Evolutionary conservation across 306 rosid species (phyloP).

Genomic region (Mimosa pudica): DNA sequence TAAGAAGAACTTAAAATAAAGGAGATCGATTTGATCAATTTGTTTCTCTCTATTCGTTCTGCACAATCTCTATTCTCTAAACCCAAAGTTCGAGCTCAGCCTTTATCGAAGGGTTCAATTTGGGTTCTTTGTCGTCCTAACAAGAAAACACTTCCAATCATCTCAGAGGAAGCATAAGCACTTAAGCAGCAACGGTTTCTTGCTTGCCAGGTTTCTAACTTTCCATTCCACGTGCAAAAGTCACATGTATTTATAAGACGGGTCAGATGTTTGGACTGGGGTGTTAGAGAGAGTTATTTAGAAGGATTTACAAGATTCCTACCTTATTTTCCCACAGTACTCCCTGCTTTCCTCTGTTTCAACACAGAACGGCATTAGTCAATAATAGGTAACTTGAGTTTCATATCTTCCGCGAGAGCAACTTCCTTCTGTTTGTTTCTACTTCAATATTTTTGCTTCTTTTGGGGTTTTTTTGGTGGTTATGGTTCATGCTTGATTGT

Average conservation of each 20-base stretch:
- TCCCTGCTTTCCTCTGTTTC: constrained; percentile 30
- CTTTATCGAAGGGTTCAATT: background rate
- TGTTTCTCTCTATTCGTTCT: constrained; percentile 28
- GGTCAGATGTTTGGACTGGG: background rate
- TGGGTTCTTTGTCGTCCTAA: constrained; percentile 7
- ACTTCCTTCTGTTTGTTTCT: constrained; percentile 10
- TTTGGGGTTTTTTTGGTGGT: background rate
- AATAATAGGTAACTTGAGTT: background rate
- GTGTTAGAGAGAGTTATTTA: background rate
- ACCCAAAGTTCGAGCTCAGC: constrained; percentile 15
- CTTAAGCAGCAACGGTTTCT: constrained; percentile 25
- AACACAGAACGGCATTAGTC: constrained; percentile 3
- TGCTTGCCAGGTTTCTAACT: constrained; percentile 24
- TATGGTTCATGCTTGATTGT: constrained; percentile 8
- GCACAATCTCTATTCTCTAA: constrained; percentile 39
- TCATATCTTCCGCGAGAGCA: background rate
- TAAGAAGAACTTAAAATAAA: background rate
- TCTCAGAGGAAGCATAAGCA: constrained; percentile 4
- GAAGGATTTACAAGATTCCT: constrained; percentile 38
- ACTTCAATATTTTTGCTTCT: constrained; percentile 3
- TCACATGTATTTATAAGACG: constrained; percentile 10
- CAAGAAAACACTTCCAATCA: background rate
- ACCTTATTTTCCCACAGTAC: constrained; percentile 29
- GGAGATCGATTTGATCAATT: constrained; percentile 6
- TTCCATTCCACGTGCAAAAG: constrained; percentile 5